A percentile compares a stretch with the other conserved stretches of the same genome.
phyloP scores from a whole-genome alignment of 441 rosid genomes.

The Croton setiger region DNA sequence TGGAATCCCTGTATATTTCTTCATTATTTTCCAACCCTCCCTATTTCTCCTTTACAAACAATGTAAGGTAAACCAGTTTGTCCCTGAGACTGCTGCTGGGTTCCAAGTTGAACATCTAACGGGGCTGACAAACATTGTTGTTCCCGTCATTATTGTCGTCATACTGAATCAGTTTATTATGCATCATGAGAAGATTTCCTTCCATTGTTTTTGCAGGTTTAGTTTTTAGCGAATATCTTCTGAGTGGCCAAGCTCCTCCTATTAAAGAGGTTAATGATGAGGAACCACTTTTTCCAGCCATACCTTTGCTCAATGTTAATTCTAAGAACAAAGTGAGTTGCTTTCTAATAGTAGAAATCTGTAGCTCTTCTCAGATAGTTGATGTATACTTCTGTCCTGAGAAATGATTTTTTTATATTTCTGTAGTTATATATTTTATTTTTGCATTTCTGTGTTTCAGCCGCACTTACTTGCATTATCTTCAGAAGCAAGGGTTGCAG shows the following conservation, averaged over 20 bases:
- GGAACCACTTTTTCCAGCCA: constrained; percentile 82
- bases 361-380: constrained; percentile 1
- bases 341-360: constrained; percentile 4
- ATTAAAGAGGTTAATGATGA: constrained; percentile 87
- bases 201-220: constrained; percentile 55
- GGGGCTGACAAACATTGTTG: background rate
- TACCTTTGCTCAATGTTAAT: constrained; percentile 37
- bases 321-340: constrained; percentile 40
- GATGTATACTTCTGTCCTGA: background rate
- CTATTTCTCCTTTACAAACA: background rate
- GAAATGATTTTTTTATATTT: background rate
- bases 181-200: background rate
- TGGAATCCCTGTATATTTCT: too few species aligned
- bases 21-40: too few species aligned
- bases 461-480: constrained; percentile 40
- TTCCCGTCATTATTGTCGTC: background rate
- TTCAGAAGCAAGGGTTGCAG: constrained; percentile 70
- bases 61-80: background rate
- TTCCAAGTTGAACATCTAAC: background rate
- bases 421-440: constrained; percentile 11
- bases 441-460: constrained; percentile 31
- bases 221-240: constrained; percentile 89
- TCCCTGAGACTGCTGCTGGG: background rate
- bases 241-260: constrained; percentile 86
- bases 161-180: background rate